Evolutionary conservation across 495 filamentous ascomycete species (phyloP), one percentile per base, ranked within the genome.

Genomic region (Neurospora sp.): DNA sequence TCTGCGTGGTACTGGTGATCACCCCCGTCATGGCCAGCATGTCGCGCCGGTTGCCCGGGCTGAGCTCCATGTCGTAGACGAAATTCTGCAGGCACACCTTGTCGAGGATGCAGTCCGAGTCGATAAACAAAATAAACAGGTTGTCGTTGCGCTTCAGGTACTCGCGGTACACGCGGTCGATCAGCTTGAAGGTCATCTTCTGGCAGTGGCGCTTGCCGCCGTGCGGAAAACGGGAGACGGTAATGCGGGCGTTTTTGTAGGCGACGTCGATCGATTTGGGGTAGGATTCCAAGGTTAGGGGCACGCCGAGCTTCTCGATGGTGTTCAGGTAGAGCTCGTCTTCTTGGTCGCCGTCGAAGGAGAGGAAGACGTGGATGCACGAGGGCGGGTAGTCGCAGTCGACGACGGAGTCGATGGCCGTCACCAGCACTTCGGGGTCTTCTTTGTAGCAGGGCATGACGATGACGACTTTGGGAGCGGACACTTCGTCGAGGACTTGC

Each of bases 1-100:
- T 97, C 75, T 90, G 88, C 0, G 96, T 97, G 0, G 96, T 99
- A 2, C 93, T 93, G 3, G 96, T 99, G 77, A 99, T 98, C 75
- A 99, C 92, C 11, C 96, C 96, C 4, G 96, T 98, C 96, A 98
- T 98, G 42, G 96, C 96, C 74, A 98, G 84, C 95, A 98, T 97
- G 80, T 94, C 94, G 75, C 91, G 89, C 78, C 92, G 90, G 83
- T 94, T 97, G 35, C 94, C 94, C 4, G 96, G 95, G 82, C 96
- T 97, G 37, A 99, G 85, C 81, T 99, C 95, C 96, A 99, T 99
- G 78, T 98, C 96, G 80, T 96, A 98, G 84, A 99, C 93, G 80
- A 99, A 98, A 76, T 99, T 99, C 81, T 98, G 95, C 74, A 99
- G 88, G 81, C 96, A 98, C 37, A 94, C 88, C 72, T 89, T 89